Conservation (phyloP, 306 rosid species). For the Lagenaria siceraria region DNA sequence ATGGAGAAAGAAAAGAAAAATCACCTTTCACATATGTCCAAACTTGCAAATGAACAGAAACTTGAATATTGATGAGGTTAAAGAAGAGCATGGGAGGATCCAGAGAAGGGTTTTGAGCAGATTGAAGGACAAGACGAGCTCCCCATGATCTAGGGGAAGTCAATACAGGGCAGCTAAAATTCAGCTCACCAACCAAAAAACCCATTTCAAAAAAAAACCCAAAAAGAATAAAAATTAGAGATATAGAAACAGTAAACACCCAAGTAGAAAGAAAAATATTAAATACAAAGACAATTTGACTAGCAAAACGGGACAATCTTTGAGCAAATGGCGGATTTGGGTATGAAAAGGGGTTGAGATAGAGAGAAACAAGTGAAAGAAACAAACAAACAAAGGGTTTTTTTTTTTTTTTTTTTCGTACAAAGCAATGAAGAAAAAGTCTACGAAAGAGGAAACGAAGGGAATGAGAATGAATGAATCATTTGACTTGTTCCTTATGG, state of each 20-base stretch:
- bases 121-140: slow-evolving; percentile 20
- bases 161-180: slow-evolving; percentile 37
- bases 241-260: not conserved
- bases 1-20: not conserved
- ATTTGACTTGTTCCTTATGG: too few relatives aligned
- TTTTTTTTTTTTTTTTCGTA: too few relatives aligned
- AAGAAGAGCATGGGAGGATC: not conserved
- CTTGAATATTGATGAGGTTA: not conserved
- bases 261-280: not conserved
- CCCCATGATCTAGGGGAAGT: slow-evolving; percentile 31
- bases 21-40: slow-evolving; percentile 20
- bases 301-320: not conserved
- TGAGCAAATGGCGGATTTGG: not conserved
- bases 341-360: not conserved
- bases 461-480: too few relatives aligned
- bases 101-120: slow-evolving; percentile 7
- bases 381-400: too few relatives aligned
- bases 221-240: not conserved
- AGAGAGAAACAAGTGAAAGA: too few relatives aligned
- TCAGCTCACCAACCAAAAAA: slow-evolving; percentile 33
- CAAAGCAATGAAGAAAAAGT: too few relatives aligned
- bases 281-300: not conserved
- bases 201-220: slow-evolving; percentile 5
- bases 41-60: not conserved
- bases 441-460: too few relatives aligned